Evolutionary conservation across 1,139 yeast genomes (phyloP).

Genomic region (Candida anutae): DNA sequence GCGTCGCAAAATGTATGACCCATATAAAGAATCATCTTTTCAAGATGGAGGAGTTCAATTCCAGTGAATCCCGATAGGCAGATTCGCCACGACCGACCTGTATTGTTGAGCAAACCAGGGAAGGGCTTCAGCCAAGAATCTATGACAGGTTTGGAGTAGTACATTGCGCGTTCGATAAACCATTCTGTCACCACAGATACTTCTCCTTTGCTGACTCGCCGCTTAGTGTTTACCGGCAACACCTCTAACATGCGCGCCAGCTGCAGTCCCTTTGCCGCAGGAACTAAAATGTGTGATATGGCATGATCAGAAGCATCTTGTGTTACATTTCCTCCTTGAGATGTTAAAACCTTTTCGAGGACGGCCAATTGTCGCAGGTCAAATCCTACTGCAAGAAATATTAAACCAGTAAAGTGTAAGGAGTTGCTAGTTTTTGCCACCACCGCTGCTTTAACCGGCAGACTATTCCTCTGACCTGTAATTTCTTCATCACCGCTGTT

Average conservation of each 20-base stretch:
- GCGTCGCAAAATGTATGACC: slow-evolving; percentile 45
- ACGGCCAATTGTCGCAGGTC: slow-evolving; percentile 21
- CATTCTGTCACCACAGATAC: slow-evolving; percentile 61
- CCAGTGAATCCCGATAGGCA: slow-evolving; percentile 80
- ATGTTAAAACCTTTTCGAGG: slow-evolving; percentile 27
- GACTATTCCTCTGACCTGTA: not conserved
- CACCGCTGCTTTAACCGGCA: not conserved
- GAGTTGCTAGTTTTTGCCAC: not conserved
- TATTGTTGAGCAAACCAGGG: slow-evolving; percentile 27
- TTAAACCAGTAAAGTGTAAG: slow-evolving; percentile 22
- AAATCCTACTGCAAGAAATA: slow-evolving; percentile 35
- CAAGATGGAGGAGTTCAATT: slow-evolving; percentile 69
- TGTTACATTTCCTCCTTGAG: slow-evolving; percentile 35
- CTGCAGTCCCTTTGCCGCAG: slow-evolving; percentile 27
- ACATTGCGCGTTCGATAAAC: slow-evolving; percentile 75
- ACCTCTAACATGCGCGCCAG: slow-evolving; percentile 17
- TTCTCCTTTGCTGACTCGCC: slow-evolving; percentile 15
- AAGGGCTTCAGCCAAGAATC: slow-evolving; percentile 77
- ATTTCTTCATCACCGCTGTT: slow-evolving; percentile 5
- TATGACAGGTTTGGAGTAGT: slow-evolving; percentile 42
- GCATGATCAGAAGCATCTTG: slow-evolving; percentile 13
- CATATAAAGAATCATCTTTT: slow-evolving; percentile 49
- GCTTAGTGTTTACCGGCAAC: slow-evolving; percentile 16
- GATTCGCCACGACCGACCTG: slow-evolving; percentile 32
- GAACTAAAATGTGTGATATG: slow-evolving; percentile 34